Percentiles rank a stretch among this genome's conserved stretches.
phyloP scores from a whole-genome alignment of 2,329 filamentous ascomycete genomes.

The Paracorniculantispora psalliotae region DNA sequence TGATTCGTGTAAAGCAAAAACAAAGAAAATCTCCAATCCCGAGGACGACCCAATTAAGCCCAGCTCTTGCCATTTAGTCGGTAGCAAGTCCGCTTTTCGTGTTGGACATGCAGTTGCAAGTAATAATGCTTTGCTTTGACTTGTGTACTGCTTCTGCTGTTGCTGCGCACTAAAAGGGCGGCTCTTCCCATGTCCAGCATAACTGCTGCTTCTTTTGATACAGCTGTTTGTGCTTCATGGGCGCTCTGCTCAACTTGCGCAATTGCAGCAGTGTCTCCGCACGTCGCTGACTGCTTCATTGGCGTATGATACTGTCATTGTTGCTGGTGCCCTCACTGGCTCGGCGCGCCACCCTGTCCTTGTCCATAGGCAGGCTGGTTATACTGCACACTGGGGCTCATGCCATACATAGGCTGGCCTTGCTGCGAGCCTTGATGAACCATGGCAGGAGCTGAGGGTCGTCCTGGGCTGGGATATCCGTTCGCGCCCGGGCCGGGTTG shows the following conservation, averaged over 20 bases:
- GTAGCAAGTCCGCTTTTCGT: constrained; percentile 1
- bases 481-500: constrained; percentile 61
- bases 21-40: neutral
- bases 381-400: constrained; percentile 70
- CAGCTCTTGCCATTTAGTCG: neutral
- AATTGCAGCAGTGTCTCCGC: constrained; percentile 55
- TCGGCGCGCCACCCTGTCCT: constrained; percentile 62
- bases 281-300: constrained; percentile 49
- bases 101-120: constrained; percentile 7
- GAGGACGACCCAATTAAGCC: neutral
- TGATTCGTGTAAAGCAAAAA: constrained; percentile 10
- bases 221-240: constrained; percentile 49
- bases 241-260: constrained; percentile 63
- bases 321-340: constrained; percentile 49
- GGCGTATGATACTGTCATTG: neutral
- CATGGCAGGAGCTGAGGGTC: constrained; percentile 82
- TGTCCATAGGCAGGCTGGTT: constrained; percentile 68
- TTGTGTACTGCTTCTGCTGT: constrained; percentile 1
- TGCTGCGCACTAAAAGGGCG: neutral
- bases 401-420: constrained; percentile 71
- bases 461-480: constrained; percentile 84
- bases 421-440: constrained; percentile 91
- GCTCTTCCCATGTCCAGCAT: constrained; percentile 7
- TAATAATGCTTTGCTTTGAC: neutral
- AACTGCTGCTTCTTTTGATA: constrained; percentile 1